These are phyloP conservation scores for Capsella rubella DNA, from an alignment of 441 rosid species.

Conservation along the genomic window DNA sequence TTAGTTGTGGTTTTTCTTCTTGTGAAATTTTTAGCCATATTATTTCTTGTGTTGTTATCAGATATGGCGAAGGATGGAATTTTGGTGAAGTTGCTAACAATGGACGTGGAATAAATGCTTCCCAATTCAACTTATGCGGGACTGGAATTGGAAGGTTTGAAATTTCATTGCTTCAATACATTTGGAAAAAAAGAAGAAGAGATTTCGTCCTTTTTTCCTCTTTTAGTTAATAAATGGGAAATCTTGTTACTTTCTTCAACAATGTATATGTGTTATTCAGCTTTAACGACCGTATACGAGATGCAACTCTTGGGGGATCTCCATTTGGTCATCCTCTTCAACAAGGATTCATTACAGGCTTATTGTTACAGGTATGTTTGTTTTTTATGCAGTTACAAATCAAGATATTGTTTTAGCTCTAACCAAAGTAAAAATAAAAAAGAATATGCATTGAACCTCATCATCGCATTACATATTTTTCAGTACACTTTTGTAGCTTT, in stretches of 20 bases:
- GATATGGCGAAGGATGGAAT: slow-evolving; percentile 99
- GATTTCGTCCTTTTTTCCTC: slow-evolving; percentile 6
- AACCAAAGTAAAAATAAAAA: not conserved
- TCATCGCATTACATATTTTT: slow-evolving; percentile 8
- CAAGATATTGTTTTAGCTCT: slow-evolving; percentile 10
- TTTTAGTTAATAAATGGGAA: slow-evolving; percentile 10
- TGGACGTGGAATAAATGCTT: slow-evolving; percentile 93
- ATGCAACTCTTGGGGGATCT: slow-evolving; percentile 98
- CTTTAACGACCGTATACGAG: slow-evolving; percentile 97
- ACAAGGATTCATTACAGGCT: slow-evolving; percentile 96
- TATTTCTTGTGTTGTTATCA: slow-evolving; percentile 38
- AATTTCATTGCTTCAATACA: slow-evolving; percentile 34
- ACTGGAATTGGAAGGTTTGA: slow-evolving; percentile 93
- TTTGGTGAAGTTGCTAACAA: slow-evolving; percentile 98
- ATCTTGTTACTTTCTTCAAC: slow-evolving; percentile 22
- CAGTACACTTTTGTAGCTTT: slow-evolving; percentile 8
- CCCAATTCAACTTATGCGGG: slow-evolving; percentile 82
- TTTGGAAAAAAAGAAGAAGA: slow-evolving; percentile 9
- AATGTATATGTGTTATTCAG: slow-evolving; percentile 47
- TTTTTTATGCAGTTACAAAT: slow-evolving; percentile 23
- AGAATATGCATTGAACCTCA: slow-evolving; percentile 10
- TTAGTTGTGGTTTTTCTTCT: not conserved
- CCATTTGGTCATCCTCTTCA: slow-evolving; percentile 99
- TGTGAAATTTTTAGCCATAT: slow-evolving; percentile 14
- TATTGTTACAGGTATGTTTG: slow-evolving; percentile 72